Evolutionary conservation across 1,284 basidiomycete genomes (phyloP).

Genomic region (Papiliotrema flavescens): DNA sequence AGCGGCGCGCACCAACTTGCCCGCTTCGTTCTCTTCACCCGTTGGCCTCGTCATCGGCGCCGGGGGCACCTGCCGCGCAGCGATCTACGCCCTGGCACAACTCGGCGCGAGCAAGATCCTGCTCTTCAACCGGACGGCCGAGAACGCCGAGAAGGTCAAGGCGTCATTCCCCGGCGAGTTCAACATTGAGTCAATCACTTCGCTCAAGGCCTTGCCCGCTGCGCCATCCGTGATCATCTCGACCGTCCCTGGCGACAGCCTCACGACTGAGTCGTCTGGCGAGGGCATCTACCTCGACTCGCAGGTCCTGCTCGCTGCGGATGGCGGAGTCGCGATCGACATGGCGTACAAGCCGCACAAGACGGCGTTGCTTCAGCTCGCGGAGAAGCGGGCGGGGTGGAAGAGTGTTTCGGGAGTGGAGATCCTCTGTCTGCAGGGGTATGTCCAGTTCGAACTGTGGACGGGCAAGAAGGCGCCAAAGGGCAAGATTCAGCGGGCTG

Average conservation of each 20-base stretch:
- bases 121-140: constrained; percentile 75
- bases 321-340: constrained; percentile 71
- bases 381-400: constrained; percentile 57
- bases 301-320: constrained; percentile 45
- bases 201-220: constrained; percentile 58
- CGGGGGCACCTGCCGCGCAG: constrained; percentile 87
- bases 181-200: constrained; percentile 57
- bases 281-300: constrained; percentile 58
- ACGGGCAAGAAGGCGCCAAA: constrained; percentile 56
- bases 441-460: constrained; percentile 78
- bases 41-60: constrained; percentile 81
- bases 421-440: constrained; percentile 81
- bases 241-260: constrained; percentile 76
- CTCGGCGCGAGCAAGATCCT: constrained; percentile 69
- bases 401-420: constrained; percentile 70
- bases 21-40: constrained; percentile 43
- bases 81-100: constrained; percentile 77
- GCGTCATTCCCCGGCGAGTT: constrained; percentile 62
- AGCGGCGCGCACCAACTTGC: constrained; percentile 49
- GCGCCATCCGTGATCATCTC: constrained; percentile 72
- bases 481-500: constrained; percentile 47
- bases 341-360: constrained; percentile 83
- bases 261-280: constrained; percentile 47
- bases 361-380: constrained; percentile 48
- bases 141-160: constrained; percentile 67